Base-by-base conservation (phyloP, 1,284 basidiomycete species). In the Hemileia vastatrix region DNA sequence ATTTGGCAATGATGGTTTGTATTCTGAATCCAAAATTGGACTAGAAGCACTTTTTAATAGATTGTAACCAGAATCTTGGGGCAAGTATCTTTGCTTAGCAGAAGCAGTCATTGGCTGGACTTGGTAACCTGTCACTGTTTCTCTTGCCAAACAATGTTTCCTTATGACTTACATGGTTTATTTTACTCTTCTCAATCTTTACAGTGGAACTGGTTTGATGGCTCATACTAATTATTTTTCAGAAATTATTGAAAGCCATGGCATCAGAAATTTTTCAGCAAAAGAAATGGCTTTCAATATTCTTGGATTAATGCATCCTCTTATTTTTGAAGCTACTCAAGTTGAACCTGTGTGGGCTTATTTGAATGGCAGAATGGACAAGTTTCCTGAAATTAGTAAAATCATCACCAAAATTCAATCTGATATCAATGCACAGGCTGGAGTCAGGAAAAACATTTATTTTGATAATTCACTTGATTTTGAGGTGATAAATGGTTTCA, bases 281-380 rank as follows among this genome's bases (percentile, higher is more conserved):
- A 96, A 96, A 80, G 94, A 98, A 80, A 98, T 98, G 94, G 92
- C 93, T 2, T 98, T 98, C 85, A 98, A 97, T 79, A 90, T 98
- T 71, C 86, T 98, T 63, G 95, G 94, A 69, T 83, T 77, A 53
- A 95, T 98, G 91, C 95, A 97, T 77, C 94, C 95, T 48, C 84
- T 97, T n/a, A 83, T 98, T 57, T 97, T 97, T 82, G 96, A 94
- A 77, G 93, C 97, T 74, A 95, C 94, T n/a, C 95, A 98, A 77
- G 93, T 98, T 63, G 94, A 98, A 76, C 94, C 94, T 5, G 92
- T 98, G 73, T 96, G 93, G 92, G 93, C 92, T 54, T 92, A 97
- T 76, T 81, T 96, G 67, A 95, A 92, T 72, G 92, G 93, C 74
- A 92, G 91, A 54, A 95, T 96, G 91, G 92, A 95, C 79, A 88